A percentile compares a stretch with the other conserved stretches of the same genome.
Evolutionary conservation across 2,329 filamentous ascomycete species (phyloP).

Genomic region (Gaeumannomyces sp.): DNA sequence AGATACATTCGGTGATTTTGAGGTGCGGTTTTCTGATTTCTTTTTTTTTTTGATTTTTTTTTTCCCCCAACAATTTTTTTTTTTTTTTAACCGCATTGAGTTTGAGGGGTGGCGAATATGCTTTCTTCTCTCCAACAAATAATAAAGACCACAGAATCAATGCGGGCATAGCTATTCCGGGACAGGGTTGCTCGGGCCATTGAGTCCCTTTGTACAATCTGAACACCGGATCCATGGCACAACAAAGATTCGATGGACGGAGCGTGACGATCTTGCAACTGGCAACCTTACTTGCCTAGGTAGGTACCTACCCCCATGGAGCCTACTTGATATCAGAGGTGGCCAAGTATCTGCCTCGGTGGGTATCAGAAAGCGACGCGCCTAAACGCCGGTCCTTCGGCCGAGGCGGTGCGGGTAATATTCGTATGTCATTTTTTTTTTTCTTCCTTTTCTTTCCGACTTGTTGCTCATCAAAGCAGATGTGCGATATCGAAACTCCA

Average conservation of each 20-base stretch:
- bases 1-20: constrained; percentile 6
- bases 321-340: too few species aligned
- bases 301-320: too few species aligned
- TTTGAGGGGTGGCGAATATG: background rate
- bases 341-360: too few species aligned
- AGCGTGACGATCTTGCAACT: background rate
- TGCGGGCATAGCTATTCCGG: background rate
- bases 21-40: constrained; percentile 10
- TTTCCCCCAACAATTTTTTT: constrained; percentile 8
- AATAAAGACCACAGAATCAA: background rate
- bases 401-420: background rate
- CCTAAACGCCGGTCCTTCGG: background rate
- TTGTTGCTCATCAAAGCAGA: background rate
- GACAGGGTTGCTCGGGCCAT: background rate
- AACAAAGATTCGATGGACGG: background rate
- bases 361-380: background rate
- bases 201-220: background rate
- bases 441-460: too few species aligned
- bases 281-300: too few species aligned
- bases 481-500: background rate
- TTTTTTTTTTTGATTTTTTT: constrained; percentile 9
- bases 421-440: too few species aligned
- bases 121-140: background rate
- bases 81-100: background rate
- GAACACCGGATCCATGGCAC: background rate